Percentiles rank a stretch among this genome's conserved stretches.
Conservation (phyloP, 306 rosid species). For the Sesbania bispinosa region DNA sequence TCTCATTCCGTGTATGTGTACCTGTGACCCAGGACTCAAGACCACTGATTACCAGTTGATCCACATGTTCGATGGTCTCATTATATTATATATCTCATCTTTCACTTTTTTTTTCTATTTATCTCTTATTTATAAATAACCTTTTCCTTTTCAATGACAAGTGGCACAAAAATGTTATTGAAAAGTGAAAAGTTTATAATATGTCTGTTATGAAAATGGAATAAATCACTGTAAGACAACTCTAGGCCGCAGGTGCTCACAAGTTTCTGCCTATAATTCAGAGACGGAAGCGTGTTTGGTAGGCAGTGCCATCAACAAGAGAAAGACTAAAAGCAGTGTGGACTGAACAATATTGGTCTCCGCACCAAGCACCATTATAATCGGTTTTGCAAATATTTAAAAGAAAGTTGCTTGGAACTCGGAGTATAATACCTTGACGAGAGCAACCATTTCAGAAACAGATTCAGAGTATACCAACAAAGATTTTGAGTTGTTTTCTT, state of each 20-base stretch:
- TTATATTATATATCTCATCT: no score
- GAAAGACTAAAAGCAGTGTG: background rate
- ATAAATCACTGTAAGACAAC: background rate
- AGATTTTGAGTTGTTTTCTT: background rate
- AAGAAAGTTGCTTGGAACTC: background rate
- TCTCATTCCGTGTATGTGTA: no score
- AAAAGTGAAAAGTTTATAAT: background rate
- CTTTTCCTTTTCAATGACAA: no score
- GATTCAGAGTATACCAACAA: constrained; percentile 33
- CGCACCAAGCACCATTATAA: background rate
- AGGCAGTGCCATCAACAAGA: no score
- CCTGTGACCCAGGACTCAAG: no score
- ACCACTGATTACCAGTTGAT: no score
- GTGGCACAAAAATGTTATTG: background rate
- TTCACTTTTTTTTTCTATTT: no score
- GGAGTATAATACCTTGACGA: constrained; percentile 30
- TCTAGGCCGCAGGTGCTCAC: background rate
- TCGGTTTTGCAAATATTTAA: background rate
- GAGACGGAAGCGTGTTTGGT: background rate
- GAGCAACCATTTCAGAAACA: constrained; percentile 34
- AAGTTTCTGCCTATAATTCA: background rate
- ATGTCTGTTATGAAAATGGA: background rate
- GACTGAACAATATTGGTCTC: constrained; percentile 18
- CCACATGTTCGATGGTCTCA: no score
- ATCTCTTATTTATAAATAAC: no score